Base-by-base conservation (phyloP, 441 rosid genomes). In the Arabidopsis lyrata region DNA sequence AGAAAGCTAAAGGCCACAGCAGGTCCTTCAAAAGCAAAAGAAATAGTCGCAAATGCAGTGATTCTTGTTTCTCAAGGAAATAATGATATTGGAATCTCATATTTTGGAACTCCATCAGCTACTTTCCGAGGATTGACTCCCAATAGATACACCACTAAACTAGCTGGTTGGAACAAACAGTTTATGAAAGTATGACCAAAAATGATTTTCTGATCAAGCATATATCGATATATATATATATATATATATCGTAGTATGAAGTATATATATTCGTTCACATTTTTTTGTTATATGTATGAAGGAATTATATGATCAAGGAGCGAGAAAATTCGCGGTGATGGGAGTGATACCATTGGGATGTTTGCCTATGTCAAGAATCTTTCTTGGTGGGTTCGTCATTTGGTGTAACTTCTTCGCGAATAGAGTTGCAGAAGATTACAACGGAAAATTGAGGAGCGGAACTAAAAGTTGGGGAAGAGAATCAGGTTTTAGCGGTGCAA, bases 1-100 rank as follows among this genome's bases (percentile, higher is more conserved):
- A 59, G n/a, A 35, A 88, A 81, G 77, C 65, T 93, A 74, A 83
- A 66, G 54, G 57, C 2, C 14, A n/a, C 39, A 0, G 86, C 78
- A 34, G 95, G 98, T 44, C 77, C 81, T 77, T 66, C 82, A 41
- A 63, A 22, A 67, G 73, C 88, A 31, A 78, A 63, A 0, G 22
- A 45, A 20, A 83, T 85, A 11, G 0, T 88, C 22, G 55, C 55
- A 34, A 83, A 82, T 1, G 82, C 87, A 5, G 86, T 77, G n/a
- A 10, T 22, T 70, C 76, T 77, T 64, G 27, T 77, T 77, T 77
- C 80, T 41, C 48, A 71, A 71, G 80, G 80, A 70, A 77, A 77
- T 58, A 77, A 77, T 77, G 80, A 77, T 71, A 2, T 77, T 57
- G 80, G 76, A 49, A 41, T 77, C 68, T 29, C 80, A 59, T 77